Base-by-base conservation (phyloP, 1,284 basidiomycete genomes). In the Ganoderma resinaceum region DNA sequence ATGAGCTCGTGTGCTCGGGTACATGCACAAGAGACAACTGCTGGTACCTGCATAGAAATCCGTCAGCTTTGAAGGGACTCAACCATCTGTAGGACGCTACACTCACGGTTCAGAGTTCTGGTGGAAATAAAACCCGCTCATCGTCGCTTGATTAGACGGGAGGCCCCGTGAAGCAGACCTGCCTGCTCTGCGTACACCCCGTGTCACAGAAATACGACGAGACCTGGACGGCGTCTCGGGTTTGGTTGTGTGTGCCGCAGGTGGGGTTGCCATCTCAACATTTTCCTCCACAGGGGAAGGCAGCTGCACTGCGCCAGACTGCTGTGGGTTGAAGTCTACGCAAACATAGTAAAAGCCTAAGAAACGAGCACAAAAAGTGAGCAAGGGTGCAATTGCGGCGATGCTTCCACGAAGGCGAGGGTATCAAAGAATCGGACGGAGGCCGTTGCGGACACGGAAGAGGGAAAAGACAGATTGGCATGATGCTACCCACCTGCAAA, bases 81-180 rank as follows among this genome's bases (percentile, higher is more conserved):
- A 16, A 14, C 23, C 11, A 31, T 38, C 40, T 61, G 29, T 11
- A 14, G 60, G 33, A 57, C 18, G 23, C n/a, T 5, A n/a, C 31
- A 77, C 77, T 76, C 65, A 78, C 78, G 77, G 77, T 63, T 78
- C 77, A 33, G 78, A 78, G 65, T 78, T 77, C 72, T 78, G 78
- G 82, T 98, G 96, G 82, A 94, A 98, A 82, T 98, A 98, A 81
- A 95, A 97, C 33, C 95, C 94, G 72, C 87, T 91, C 92, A 96
- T 95, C 57, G 88, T 90, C 20, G 91, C 91, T 66, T 86, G 84
- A 42, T 73, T 77, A 4, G 76, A 70, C 29, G 72, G 71, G 29
- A 66, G 70, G 14, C 74, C 73, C 42, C 76, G 76, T 29, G 78
- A 72, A 65, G 74, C 49, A 63, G 77, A 72, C 43, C 79, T 74